Evolutionary conservation across 2,329 filamentous ascomycete genomes (phyloP).

Genomic region (Trichoderma brevicompactum): DNA sequence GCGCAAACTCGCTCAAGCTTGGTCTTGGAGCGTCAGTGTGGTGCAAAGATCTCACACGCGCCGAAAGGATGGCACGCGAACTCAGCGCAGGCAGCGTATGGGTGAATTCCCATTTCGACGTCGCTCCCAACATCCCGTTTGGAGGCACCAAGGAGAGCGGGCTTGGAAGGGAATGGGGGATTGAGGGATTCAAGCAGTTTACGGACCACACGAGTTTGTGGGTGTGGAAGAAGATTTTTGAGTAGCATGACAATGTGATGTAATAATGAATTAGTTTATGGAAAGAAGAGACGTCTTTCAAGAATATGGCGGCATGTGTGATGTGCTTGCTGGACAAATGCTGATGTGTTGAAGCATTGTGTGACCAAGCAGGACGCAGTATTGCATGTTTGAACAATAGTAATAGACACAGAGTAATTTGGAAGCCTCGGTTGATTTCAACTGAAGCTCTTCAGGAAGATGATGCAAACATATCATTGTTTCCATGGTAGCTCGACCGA

Average conservation of each 20-base stretch:
- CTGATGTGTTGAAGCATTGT: not conserved
- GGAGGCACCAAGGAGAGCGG: conserved; percentile 58
- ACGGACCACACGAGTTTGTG: conserved; percentile 39
- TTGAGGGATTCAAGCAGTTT: conserved; percentile 44
- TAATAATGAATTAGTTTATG: no score
- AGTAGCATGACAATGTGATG: conserved; percentile 14
- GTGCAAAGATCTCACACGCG: conserved; percentile 55
- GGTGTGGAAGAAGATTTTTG: conserved; percentile 36
- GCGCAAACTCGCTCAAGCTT: conserved; percentile 53
- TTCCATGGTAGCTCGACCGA: not conserved
- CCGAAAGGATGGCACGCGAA: conserved; percentile 52
- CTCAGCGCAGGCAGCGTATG: conserved; percentile 65
- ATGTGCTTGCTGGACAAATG: not conserved
- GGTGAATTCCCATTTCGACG: conserved; percentile 53
- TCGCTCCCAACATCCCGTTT: conserved; percentile 47
- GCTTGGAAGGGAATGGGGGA: conserved; percentile 52
- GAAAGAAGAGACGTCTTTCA: not conserved
- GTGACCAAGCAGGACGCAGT: no score
- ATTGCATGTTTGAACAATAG: not conserved
- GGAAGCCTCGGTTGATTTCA: not conserved
- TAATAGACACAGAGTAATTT: not conserved
- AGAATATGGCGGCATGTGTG: not conserved
- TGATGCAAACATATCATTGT: not conserved
- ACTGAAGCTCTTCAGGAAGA: not conserved
- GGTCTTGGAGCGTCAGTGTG: conserved; percentile 62